Evolutionary conservation across 352 stramenopile species (phyloP).

Genomic region (Phytopythium chamaehyphon): DNA sequence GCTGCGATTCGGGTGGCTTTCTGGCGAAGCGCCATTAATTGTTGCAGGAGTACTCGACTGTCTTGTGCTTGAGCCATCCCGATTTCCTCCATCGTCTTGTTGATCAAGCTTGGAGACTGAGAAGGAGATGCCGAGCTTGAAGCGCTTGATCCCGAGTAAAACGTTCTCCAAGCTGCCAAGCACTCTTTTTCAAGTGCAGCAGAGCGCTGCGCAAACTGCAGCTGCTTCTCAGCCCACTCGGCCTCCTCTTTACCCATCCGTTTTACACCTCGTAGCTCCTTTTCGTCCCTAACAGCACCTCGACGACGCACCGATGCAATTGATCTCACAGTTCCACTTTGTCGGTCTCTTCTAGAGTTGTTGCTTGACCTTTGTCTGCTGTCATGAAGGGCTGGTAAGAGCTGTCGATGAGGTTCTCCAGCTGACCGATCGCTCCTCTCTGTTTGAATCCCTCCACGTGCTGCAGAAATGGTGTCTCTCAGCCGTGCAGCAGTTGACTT

Average conservation of each 20-base stretch:
- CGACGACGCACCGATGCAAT: constrained; percentile 38
- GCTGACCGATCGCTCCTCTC: constrained; percentile 31
- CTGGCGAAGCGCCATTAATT: constrained; percentile 25
- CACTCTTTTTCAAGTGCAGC: constrained; percentile 52
- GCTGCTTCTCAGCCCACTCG: constrained; percentile 66
- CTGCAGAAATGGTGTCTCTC: constrained; percentile 33
- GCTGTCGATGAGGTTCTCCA: background rate
- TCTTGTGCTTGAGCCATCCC: constrained; percentile 23
- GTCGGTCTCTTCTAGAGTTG: background rate
- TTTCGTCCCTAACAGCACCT: background rate
- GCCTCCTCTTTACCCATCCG: constrained; percentile 33
- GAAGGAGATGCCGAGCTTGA: constrained; percentile 4
- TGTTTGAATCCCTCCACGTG: constrained; percentile 40
- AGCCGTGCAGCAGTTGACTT: constrained; percentile 21
- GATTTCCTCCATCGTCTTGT: constrained; percentile 43
- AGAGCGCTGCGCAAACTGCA: constrained; percentile 36
- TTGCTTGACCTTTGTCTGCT: background rate
- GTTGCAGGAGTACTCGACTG: constrained; percentile 23
- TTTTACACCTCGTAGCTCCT: constrained; percentile 6
- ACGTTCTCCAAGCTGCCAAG: constrained; percentile 38
- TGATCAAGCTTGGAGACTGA: constrained; percentile 18
- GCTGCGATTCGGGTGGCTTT: constrained; percentile 24
- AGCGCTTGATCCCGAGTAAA: constrained; percentile 31
- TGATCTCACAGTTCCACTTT: constrained; percentile 13
- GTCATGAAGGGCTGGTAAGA: constrained; percentile 12